These are phyloP conservation scores for Phytophthora aleatoria DNA, from an alignment of 352 stramenopile species.

Conservation along the genomic window DNA sequence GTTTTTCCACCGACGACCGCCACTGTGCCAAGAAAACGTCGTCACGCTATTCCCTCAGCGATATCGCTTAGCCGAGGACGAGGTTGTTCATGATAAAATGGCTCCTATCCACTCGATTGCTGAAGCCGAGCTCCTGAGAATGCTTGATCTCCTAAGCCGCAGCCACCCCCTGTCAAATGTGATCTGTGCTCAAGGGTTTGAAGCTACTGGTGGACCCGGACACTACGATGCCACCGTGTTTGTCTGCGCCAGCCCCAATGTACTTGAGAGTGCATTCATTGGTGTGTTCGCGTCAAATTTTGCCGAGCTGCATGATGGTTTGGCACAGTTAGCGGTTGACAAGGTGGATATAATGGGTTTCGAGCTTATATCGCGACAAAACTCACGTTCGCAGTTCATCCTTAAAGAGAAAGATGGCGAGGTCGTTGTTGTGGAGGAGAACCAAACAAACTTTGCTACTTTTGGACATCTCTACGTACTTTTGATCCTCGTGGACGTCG, in stretches of 20 bases:
- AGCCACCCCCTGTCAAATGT: slow-evolving; percentile 44
- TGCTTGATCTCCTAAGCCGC: slow-evolving; percentile 53
- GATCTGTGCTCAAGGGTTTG: slow-evolving; percentile 53
- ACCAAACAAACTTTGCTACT: slow-evolving; percentile 50
- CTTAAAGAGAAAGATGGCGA: slow-evolving; percentile 26
- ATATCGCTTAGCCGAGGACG: slow-evolving; percentile 41
- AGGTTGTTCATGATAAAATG: slow-evolving; percentile 28
- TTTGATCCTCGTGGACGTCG: slow-evolving; percentile 44
- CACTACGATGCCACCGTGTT: slow-evolving; percentile 35
- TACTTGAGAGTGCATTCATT: slow-evolving; percentile 44
- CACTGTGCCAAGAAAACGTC: slow-evolving; percentile 61
- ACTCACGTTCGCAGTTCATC: slow-evolving; percentile 40
- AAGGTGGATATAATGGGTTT: slow-evolving; percentile 57
- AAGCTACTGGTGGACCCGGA: slow-evolving; percentile 33
- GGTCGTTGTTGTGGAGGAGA: slow-evolving; percentile 35
- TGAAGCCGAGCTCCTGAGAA: slow-evolving; percentile 51
- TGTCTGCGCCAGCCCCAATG: slow-evolving; percentile 52
- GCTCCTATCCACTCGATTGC: slow-evolving; percentile 48
- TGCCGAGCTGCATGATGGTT: slow-evolving; percentile 34
- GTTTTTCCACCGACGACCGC: slow-evolving; percentile 50
- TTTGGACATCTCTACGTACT: slow-evolving; percentile 62
- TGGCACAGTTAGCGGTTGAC: slow-evolving; percentile 53
- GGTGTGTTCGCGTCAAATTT: slow-evolving; percentile 45
- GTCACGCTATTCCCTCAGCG: slow-evolving; percentile 54
- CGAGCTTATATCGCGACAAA: slow-evolving; percentile 56